Evolutionary conservation across 2,329 filamentous ascomycete genomes (phyloP).

Genomic region (Gaeumannomyces sp.): DNA sequence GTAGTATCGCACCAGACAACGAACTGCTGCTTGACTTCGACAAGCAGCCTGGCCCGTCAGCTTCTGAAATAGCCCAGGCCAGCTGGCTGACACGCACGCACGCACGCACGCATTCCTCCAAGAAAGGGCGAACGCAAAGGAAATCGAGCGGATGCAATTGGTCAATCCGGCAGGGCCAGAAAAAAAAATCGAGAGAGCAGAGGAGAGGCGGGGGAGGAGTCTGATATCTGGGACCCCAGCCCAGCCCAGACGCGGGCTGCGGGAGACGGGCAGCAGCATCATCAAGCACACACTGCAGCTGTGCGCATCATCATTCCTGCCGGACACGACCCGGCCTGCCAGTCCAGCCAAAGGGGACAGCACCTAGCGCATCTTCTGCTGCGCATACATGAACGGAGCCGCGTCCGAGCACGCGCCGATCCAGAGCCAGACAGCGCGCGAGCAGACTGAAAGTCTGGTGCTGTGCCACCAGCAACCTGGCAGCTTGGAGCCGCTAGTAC

Average conservation of each 20-base stretch:
- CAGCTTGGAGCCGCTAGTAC: background rate
- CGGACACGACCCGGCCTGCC: no score
- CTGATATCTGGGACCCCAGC: background rate
- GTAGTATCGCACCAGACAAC: background rate
- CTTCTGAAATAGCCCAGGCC: background rate
- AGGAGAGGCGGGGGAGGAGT: background rate
- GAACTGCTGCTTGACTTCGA: background rate
- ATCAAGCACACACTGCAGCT: background rate
- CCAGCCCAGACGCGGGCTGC: background rate
- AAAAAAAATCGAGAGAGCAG: background rate
- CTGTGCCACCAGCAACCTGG: no score
- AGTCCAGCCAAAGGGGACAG: no score
- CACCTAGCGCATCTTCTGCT: no score
- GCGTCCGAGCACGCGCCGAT: no score
- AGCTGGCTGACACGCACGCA: background rate
- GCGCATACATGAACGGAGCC: no score
- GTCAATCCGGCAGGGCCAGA: background rate
- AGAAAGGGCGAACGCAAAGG: background rate
- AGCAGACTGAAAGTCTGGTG: no score
- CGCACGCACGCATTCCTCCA: background rate
- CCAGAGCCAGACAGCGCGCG: no score
- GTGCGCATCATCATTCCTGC: background rate
- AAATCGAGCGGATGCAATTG: background rate
- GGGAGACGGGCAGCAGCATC: background rate
- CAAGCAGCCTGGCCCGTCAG: background rate